Evolutionary conservation across 495 filamentous ascomycete species (phyloP).

Genomic region (Neurospora tetraspora): DNA sequence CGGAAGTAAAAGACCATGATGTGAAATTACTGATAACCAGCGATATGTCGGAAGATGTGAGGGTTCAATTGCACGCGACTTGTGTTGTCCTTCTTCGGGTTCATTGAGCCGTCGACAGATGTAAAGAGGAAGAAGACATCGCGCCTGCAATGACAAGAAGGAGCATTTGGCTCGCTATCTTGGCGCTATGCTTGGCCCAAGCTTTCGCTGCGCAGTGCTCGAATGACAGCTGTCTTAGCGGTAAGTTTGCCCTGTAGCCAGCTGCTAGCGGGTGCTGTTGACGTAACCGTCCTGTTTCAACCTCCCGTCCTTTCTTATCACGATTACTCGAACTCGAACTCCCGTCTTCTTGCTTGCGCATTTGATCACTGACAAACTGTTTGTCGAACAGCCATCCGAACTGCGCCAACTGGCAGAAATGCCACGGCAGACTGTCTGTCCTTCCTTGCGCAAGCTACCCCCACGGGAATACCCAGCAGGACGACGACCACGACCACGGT

Average conservation of each 20-base stretch:
- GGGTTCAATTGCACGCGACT: neutral
- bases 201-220: slow-evolving; percentile 7
- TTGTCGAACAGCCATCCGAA: slow-evolving; percentile 9
- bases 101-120: neutral
- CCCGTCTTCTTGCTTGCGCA: neutral
- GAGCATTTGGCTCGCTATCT: neutral
- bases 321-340: neutral
- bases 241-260: slow-evolving; percentile 5
- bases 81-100: neutral
- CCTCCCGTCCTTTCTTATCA: neutral
- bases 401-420: slow-evolving; percentile 8
- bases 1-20: neutral
- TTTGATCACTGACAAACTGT: neutral
- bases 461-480: neutral
- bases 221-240: slow-evolving; percentile 12
- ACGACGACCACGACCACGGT: slow-evolving; percentile 10
- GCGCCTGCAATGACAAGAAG: neutral
- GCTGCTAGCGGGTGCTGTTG: neutral
- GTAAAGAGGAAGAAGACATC: neutral
- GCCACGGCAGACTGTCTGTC: slow-evolving; percentile 19
- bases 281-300: neutral
- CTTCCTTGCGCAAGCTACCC: slow-evolving; percentile 1
- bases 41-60: neutral
- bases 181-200: slow-evolving; percentile 1
- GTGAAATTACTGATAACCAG: neutral